phyloP scores from a whole-genome alignment of 805 yeast species.

The Pichia cabralensis region DNA sequence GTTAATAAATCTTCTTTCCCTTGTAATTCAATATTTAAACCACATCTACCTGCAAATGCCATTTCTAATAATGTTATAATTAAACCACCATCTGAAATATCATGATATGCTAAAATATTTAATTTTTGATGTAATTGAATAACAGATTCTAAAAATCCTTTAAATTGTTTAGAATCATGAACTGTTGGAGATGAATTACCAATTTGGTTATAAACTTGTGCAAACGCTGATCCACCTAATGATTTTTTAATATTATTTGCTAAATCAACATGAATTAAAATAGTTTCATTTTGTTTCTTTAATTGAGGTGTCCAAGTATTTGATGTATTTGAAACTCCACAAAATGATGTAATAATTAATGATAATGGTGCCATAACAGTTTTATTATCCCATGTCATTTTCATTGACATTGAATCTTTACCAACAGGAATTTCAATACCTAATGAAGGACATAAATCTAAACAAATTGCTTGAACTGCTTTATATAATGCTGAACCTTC shows the following conservation, averaged over 20 bases:
- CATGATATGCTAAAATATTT: conserved; percentile 83
- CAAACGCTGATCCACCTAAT: conserved; percentile 89
- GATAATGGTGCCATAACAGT: conserved; percentile 96
- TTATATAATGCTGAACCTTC: conserved; percentile 93
- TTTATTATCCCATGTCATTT: conserved; percentile 91
- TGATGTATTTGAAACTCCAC: conserved; percentile 74
- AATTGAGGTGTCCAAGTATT: conserved; percentile 94
- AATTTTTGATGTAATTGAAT: conserved; percentile 58
- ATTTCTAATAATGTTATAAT: conserved; percentile 78
- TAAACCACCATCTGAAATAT: conserved; percentile 94
- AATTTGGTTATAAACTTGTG: conserved; percentile 85
- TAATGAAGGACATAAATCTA: conserved; percentile 87
- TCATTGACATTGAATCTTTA: conserved; percentile 98
- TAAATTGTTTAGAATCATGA: conserved; percentile 52
- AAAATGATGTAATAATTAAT: conserved; percentile 83
- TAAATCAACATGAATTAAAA: conserved; percentile 73
- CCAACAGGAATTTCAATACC: conserved; percentile 96
- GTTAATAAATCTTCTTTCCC: conserved; percentile 31
- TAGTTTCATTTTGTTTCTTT: conserved; percentile 42
- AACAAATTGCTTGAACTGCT: conserved; percentile 93
- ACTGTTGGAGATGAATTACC: conserved; percentile 83
- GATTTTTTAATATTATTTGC: conserved; percentile 43
- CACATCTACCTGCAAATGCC: conserved; percentile 95
- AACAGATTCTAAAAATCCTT: conserved; percentile 59
- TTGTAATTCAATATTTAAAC: conserved; percentile 48